These are phyloP conservation scores for Fusarium concolor DNA, from an alignment of 2,329 filamentous ascomycete species.

Conservation along the genomic window DNA sequence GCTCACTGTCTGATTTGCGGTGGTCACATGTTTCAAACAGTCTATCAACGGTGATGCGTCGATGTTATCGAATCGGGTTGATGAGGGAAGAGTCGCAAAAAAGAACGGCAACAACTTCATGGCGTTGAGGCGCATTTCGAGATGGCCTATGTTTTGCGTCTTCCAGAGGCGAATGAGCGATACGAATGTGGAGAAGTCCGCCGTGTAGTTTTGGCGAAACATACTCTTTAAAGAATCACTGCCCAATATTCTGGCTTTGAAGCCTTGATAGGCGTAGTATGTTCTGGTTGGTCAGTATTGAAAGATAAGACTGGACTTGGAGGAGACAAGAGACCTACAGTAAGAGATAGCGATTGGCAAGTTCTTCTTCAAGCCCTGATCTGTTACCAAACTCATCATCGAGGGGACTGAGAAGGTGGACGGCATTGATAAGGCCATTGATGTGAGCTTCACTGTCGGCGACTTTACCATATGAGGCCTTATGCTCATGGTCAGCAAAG, in stretches of 20 bases:
- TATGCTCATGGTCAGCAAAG: accelerated
- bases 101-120: constrained; percentile 38
- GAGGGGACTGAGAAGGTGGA: constrained; percentile 31
- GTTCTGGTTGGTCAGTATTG: constrained; percentile 17
- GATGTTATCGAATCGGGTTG: constrained; percentile 14
- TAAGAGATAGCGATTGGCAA: constrained; percentile 38
- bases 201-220: constrained; percentile 10
- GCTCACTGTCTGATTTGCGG: neutral
- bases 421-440: constrained; percentile 28
- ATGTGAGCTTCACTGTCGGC: constrained; percentile 38
- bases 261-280: constrained; percentile 34
- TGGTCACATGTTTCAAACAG: constrained; percentile 29
- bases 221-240: constrained; percentile 22
- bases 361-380: constrained; percentile 27
- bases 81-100: constrained; percentile 11
- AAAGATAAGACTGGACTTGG: too few species aligned
- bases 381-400: neutral
- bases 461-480: constrained; percentile 37
- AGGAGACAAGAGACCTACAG: constrained; percentile 7
- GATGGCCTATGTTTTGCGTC: constrained; percentile 29
- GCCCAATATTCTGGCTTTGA: constrained; percentile 35
- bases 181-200: constrained; percentile 27
- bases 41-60: constrained; percentile 26
- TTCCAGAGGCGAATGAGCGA: constrained; percentile 36
- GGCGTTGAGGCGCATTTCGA: constrained; percentile 28